These are phyloP conservation scores for Coemansia sp. DNA, from an alignment of 192 early-diverging fungal genomes.

Conservation along the genomic window DNA sequence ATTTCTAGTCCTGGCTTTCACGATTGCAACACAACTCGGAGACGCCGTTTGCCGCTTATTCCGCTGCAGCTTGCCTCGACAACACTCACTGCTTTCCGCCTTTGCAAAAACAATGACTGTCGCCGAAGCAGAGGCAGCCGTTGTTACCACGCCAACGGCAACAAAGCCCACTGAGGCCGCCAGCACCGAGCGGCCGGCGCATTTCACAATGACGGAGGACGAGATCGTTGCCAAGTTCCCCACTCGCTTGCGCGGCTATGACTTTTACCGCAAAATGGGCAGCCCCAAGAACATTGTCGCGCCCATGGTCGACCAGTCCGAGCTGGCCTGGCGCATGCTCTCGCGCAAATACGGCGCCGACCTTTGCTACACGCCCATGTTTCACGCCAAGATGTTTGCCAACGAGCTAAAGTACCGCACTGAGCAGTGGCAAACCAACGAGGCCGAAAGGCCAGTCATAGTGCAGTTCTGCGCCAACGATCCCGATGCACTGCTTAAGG, in stretches of 20 bases:
- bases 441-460: conserved; percentile 79
- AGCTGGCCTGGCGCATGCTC: conserved; percentile 93
- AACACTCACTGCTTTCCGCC: not conserved
- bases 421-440: conserved; percentile 75
- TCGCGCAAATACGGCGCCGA: conserved; percentile 84
- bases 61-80: not conserved
- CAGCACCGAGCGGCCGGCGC: conserved; percentile 89
- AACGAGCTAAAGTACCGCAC: conserved; percentile 68
- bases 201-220: conserved; percentile 63
- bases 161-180: conserved; percentile 61
- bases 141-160: too few relatives aligned
- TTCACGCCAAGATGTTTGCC: conserved; percentile 87
- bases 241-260: conserved; percentile 74
- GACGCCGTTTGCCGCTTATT: conserved; percentile 13
- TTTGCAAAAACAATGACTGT: conserved; percentile 15
- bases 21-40: conserved; percentile 10
- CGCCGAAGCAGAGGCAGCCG: conserved; percentile 8
- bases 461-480: conserved; percentile 99
- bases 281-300: conserved; percentile 83
- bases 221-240: conserved; percentile 54
- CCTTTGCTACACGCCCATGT: conserved; percentile 98
- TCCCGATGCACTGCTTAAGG: conserved; percentile 75
- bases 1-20: not conserved
- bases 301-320: conserved; percentile 98
- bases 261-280: conserved; percentile 74